phyloP scores from a whole-genome alignment of 2,329 filamentous ascomycete genomes.

The Venturia aucupariae region DNA sequence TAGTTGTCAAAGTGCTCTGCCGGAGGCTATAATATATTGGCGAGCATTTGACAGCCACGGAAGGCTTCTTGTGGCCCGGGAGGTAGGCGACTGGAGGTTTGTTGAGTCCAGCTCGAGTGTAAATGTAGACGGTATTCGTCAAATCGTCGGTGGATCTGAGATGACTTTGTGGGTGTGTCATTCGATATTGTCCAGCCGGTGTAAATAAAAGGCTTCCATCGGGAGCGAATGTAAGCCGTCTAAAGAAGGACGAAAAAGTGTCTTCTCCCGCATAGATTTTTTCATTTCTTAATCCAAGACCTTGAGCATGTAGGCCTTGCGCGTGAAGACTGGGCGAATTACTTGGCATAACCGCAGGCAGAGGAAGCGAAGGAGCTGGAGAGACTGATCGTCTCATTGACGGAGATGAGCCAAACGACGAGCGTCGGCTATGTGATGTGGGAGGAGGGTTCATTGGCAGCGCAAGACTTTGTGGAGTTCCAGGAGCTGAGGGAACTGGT shows the following conservation, averaged over 20 bases:
- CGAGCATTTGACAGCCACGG: conserved; percentile 89
- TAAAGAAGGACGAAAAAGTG: conserved; percentile 92
- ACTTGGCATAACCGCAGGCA: conserved; percentile 92
- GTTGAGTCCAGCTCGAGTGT: conserved; percentile 91
- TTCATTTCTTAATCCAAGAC: conserved; percentile 62
- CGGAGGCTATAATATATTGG: conserved; percentile 80
- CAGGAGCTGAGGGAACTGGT: conserved; percentile 81
- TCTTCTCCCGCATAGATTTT: conserved; percentile 86
- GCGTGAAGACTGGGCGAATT: conserved; percentile 47
- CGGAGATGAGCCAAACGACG: conserved; percentile 73
- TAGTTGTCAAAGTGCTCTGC: conserved; percentile 56
- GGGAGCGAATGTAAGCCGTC: conserved; percentile 84
- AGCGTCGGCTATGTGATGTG: conserved; percentile 85
- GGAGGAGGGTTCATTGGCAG: conserved; percentile 95
- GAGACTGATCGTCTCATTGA: conserved; percentile 81
- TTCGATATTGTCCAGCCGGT: conserved; percentile 80
- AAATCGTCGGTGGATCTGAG: conserved; percentile 63
- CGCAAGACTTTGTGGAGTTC: conserved; percentile 81
- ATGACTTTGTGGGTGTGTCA: conserved; percentile 59
- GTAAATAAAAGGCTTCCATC: conserved; percentile 92
- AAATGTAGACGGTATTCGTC: conserved; percentile 96
- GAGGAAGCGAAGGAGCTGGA: conserved; percentile 82
- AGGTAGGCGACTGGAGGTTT: conserved; percentile 92
- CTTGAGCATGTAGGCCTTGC: conserved; percentile 26
- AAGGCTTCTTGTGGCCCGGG: conserved; percentile 96